Conservation (phyloP, 768 basidiomycete species). For the Tricholoma furcatifolium region DNA sequence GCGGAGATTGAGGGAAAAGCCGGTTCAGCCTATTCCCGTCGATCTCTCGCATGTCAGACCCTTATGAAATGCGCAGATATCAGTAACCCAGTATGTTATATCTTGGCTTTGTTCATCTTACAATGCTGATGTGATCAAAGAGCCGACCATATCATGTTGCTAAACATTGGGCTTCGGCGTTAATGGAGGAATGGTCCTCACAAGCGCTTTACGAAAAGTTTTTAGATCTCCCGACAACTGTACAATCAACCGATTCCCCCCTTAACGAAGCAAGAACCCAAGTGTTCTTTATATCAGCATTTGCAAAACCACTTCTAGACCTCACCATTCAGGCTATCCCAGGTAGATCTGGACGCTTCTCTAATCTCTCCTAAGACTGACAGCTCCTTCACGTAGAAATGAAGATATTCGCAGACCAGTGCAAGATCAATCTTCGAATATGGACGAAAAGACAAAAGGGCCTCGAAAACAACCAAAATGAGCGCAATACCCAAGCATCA, state of each 20-base stretch:
- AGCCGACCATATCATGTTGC: constrained; percentile 91
- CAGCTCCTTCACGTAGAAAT: constrained; percentile 49
- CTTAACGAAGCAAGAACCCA: constrained; percentile 77
- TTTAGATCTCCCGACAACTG: constrained; percentile 69
- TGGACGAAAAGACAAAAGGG: constrained; percentile 60
- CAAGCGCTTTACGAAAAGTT: constrained; percentile 87
- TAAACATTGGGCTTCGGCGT: constrained; percentile 86
- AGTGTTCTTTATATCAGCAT: constrained; percentile 83
- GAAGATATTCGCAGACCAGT: constrained; percentile 62
- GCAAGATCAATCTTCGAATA: constrained; percentile 62
- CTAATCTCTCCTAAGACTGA: background rate
- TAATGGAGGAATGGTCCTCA: constrained; percentile 87
- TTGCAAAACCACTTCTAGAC: constrained; percentile 82
- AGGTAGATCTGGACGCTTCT: constrained; percentile 40
- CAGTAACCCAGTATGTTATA: constrained; percentile 84
- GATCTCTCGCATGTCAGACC: constrained; percentile 81
- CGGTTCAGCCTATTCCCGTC: constrained; percentile 42
- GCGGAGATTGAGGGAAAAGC: constrained; percentile 42
- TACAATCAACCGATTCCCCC: constrained; percentile 39
- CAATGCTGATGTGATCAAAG: constrained; percentile 36
- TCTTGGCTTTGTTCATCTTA: background rate
- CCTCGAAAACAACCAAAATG: constrained; percentile 28
- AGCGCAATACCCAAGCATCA: constrained; percentile 44
- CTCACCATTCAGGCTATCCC: constrained; percentile 72
- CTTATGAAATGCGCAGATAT: constrained; percentile 98